Evolutionary conservation across 495 filamentous ascomycete species (phyloP).

Genomic region (Penicillium robsamsonii): DNA sequence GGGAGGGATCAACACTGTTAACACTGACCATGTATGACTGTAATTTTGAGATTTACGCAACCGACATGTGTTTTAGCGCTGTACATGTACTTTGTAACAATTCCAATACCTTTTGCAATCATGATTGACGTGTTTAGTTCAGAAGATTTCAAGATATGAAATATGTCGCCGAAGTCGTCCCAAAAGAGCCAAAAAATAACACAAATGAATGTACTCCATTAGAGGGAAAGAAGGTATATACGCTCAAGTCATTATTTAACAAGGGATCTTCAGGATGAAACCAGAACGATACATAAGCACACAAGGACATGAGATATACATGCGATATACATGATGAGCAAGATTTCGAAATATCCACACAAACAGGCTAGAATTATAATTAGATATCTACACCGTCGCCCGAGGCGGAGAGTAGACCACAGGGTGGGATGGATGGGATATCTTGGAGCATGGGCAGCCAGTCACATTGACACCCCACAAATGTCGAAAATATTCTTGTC

Average conservation of each 20-base stretch:
- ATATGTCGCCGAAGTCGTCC: not conserved
- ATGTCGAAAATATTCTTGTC: constrained; percentile 24
- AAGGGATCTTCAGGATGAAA: constrained; percentile 17
- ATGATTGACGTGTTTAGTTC: not conserved
- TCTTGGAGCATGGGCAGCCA: constrained; percentile 6
- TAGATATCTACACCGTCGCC: constrained; percentile 40
- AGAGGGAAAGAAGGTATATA: constrained; percentile 26
- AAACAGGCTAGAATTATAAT: constrained; percentile 41
- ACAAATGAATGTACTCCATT: constrained; percentile 42
- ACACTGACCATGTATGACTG: not conserved
- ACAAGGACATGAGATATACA: not conserved
- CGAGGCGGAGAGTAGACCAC: constrained; percentile 10
- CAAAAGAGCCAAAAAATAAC: not conserved
- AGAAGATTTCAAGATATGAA: not conserved
- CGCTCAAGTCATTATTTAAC: constrained; percentile 16
- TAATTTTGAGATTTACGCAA: not conserved
- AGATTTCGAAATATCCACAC: constrained; percentile 9
- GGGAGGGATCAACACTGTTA: not conserved
- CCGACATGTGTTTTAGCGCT: not conserved
- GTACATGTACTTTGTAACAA: not conserved
- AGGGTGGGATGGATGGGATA: constrained; percentile 5
- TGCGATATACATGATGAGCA: not conserved
- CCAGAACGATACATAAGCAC: constrained; percentile 6
- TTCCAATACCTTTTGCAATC: not conserved
- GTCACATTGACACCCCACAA: constrained; percentile 12